Percentiles rank a stretch among this genome's conserved stretches.
phyloP scores from a whole-genome alignment of 495 filamentous ascomycete genomes.

The Penicillium bialowiezense region DNA sequence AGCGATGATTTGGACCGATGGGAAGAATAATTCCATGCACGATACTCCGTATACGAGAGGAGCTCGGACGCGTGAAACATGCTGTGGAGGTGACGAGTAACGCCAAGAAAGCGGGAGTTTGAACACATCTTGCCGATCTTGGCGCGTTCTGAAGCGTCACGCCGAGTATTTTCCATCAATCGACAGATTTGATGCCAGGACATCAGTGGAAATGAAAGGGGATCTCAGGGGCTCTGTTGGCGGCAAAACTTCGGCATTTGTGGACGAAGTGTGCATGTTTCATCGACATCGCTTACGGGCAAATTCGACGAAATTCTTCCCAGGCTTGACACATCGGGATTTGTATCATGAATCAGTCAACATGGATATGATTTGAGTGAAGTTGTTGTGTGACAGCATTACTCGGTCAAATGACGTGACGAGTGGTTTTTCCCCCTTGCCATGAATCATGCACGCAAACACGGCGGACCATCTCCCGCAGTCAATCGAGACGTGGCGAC shows the following conservation, averaged over 20 bases:
- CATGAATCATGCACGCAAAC: no score
- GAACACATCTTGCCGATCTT: constrained; percentile 4
- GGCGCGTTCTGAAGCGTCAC: constrained; percentile 5
- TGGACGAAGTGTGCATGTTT: no score
- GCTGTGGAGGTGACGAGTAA: neutral
- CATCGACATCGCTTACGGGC: no score
- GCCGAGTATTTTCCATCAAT: constrained; percentile 10
- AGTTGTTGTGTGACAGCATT: neutral
- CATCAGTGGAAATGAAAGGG: neutral
- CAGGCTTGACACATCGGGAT: no score
- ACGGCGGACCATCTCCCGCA: neutral
- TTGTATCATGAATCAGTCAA: no score
- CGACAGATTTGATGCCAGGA: neutral
- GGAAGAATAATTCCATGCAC: neutral
- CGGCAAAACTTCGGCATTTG: no score
- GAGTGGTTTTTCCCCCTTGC: no score
- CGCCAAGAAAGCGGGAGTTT: constrained; percentile 9
- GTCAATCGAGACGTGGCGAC: neutral
- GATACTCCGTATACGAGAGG: neutral
- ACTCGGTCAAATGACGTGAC: neutral
- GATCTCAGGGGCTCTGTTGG: no score
- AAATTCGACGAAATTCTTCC: neutral
- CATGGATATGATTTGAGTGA: neutral
- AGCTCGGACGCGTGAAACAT: constrained; percentile 10
- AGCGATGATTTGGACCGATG: neutral